Evolutionary conservation across 2,329 filamentous ascomycete species (phyloP).

Genomic region (Aplosporella prunicola): DNA sequence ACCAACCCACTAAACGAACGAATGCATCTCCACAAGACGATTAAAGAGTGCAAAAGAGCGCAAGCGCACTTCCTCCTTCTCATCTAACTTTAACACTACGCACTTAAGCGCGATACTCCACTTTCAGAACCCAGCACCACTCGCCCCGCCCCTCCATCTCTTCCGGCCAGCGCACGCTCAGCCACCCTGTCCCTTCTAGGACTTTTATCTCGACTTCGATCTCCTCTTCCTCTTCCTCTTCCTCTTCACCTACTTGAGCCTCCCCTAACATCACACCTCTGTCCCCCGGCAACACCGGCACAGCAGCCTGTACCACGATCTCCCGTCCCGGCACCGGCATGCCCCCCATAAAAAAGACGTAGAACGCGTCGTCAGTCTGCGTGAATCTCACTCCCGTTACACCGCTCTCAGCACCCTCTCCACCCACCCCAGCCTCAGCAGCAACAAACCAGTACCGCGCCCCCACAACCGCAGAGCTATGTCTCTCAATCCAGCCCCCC

Average conservation of each 20-base stretch:
- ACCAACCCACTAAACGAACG: too few species aligned
- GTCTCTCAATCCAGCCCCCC: slow-evolving; percentile 44
- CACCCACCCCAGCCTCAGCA: slow-evolving; percentile 33
- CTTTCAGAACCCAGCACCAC: slow-evolving; percentile 16
- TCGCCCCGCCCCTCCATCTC: slow-evolving; percentile 12
- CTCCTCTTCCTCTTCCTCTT: too few species aligned
- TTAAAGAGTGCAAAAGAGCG: too few species aligned
- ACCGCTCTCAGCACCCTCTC: too few species aligned
- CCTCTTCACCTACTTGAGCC: too few species aligned
- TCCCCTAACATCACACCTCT: slow-evolving; percentile 37
- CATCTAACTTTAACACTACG: too few species aligned
- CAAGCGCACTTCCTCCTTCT: too few species aligned
- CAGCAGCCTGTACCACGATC: slow-evolving; percentile 33
- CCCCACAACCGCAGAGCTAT: slow-evolving; percentile 48
- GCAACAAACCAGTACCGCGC: slow-evolving; percentile 47
- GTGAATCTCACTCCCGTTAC: slow-evolving; percentile 41
- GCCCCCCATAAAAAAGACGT: slow-evolving; percentile 39
- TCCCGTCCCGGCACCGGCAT: slow-evolving; percentile 22
- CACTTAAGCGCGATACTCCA: slow-evolving; percentile 12
- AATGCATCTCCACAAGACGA: too few species aligned
- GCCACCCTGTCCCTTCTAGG: slow-evolving; percentile 15
- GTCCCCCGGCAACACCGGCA: slow-evolving; percentile 42
- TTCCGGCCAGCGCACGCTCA: slow-evolving; percentile 19
- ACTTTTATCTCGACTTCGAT: slow-evolving; percentile 9
- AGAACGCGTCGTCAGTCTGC: slow-evolving; percentile 44